These are phyloP conservation scores for Fusarium sp. DNA, from an alignment of 2,329 filamentous ascomycete species.

Conservation along the genomic window DNA sequence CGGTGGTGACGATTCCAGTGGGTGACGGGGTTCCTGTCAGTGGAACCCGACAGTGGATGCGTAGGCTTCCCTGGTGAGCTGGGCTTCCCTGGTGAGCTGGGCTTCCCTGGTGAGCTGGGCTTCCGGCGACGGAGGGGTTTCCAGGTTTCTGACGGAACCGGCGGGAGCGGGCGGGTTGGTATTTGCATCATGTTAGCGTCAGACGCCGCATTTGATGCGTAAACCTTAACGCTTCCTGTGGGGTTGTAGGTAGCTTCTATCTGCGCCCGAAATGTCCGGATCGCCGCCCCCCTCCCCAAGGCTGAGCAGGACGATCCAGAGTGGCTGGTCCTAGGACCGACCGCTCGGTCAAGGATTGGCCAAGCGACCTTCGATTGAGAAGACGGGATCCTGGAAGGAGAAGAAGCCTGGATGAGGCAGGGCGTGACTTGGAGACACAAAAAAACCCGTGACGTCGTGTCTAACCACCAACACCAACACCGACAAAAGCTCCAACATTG, in stretches of 20 bases:
- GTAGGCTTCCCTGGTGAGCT: constrained; percentile 1
- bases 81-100: constrained; percentile 14
- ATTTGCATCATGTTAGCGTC: constrained; percentile 22
- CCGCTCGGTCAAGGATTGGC: constrained; percentile 9
- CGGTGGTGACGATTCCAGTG: constrained; percentile 5
- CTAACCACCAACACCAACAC: not conserved
- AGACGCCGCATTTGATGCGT: not conserved
- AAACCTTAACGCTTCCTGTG: constrained; percentile 20
- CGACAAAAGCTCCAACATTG: not conserved
- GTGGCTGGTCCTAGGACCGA: constrained; percentile 8
- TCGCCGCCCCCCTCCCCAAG: constrained; percentile 8
- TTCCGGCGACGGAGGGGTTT: not conserved
- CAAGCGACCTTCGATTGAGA: not conserved
- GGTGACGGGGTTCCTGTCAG: constrained; percentile 5
- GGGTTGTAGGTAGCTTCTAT: not conserved
- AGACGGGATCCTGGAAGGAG: not conserved
- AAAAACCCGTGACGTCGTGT: constrained; percentile 7
- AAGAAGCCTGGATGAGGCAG: not conserved
- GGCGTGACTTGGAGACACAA: not conserved
- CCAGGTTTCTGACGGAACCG: constrained; percentile 19
- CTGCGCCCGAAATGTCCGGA: constrained; percentile 4
- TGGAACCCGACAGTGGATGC: not conserved
- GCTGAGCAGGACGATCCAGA: constrained; percentile 23
- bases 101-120: constrained; percentile 11
- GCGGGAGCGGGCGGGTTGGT: constrained; percentile 16